phyloP scores from a whole-genome alignment of 768 basidiomycete genomes.

The Suillus americanus region DNA sequence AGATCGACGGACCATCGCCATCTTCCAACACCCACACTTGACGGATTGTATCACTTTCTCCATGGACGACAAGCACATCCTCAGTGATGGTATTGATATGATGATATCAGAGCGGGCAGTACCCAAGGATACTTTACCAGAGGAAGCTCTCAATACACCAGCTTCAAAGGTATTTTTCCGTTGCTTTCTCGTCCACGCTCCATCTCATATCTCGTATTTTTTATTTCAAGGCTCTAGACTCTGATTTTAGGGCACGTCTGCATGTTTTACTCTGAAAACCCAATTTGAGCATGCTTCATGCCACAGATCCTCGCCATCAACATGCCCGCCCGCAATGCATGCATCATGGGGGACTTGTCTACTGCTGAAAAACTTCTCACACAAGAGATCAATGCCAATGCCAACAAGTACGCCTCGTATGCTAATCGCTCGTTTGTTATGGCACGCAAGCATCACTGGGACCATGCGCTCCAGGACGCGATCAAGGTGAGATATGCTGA shows the following conservation, averaged over 20 bases:
- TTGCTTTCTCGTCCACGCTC: background rate
- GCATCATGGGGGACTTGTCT: background rate
- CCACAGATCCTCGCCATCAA: background rate
- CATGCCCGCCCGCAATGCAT: background rate
- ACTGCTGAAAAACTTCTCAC: background rate
- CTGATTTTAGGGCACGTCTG: background rate
- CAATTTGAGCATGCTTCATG: background rate
- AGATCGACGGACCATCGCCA: background rate
- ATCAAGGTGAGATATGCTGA: background rate
- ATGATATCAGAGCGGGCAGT: background rate
- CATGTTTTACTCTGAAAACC: background rate
- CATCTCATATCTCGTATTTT: background rate
- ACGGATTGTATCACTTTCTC: background rate
- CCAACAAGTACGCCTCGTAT: background rate
- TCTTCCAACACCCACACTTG: background rate
- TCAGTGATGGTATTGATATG: background rate
- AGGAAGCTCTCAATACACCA: background rate
- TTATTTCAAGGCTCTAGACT: background rate
- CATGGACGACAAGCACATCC: background rate
- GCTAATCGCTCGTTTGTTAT: background rate
- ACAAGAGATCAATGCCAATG: background rate
- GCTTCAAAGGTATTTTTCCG: background rate
- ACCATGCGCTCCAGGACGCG: background rate
- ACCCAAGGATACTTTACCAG: background rate
- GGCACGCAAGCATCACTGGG: background rate